Base-by-base conservation (phyloP, 2,329 filamentous ascomycete species). In the Colletotrichum brevisporum region DNA sequence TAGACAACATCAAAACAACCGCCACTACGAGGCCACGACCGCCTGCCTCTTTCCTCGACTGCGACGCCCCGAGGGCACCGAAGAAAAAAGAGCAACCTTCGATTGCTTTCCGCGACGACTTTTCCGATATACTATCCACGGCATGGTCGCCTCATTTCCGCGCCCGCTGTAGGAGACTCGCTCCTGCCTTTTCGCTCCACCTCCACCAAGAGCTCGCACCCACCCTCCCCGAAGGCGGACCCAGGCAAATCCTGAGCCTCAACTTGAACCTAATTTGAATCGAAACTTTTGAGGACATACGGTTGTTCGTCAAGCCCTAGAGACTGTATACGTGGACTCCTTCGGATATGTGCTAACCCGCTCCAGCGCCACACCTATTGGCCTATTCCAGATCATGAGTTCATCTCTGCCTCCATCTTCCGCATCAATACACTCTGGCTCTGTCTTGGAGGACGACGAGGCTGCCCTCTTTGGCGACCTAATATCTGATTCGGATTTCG, bases 301-400 rank as follows among this genome's bases (percentile, higher is more conserved):
- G 62, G 67, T 61, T 56, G 67, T 69, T 45, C 55, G 63, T 69
- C 16, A 18, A n/a, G 2, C 9, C 53, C 39, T 57, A 50, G 9
- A 67, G 24, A 67, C 55, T 43, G 6, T 16, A 18, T 39, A 31
- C 27, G 27, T 36, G 9, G 31, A 36, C 8, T 12, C 31, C 21
- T 24, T 36, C 8, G 31, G 8, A 10, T 8, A 36, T 36, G 31
- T 36, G 8, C 31, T 36, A 36, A 36, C 31, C 8, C 9, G 16
- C 13, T 51, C 31, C 52, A 69, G 67, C 45, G 67, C 67, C 67
- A 69, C 66, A 24, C 51, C 63, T 26, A 31, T 45, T 61, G 67
- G 67, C 62, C 13, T 24, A 56, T 51, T 43, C 41, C 47, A 52
- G 55, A 69, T 45, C 21, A 69, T 69, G 67, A 69, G 67, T 58